Conservation (phyloP, 208 protist species). For the Leishmania aethiopica region DNA sequence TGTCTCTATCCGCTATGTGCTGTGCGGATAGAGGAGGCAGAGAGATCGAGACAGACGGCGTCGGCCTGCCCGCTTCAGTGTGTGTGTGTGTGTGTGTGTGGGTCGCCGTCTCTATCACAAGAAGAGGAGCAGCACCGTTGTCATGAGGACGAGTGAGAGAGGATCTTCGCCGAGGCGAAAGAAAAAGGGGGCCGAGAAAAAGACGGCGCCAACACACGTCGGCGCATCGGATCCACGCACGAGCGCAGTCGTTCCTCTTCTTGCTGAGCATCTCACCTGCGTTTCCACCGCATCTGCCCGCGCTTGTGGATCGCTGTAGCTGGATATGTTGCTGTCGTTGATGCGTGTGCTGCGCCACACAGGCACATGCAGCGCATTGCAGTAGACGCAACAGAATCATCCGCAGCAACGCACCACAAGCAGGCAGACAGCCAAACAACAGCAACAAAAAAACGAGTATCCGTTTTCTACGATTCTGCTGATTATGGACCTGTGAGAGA, state of each 20-base stretch:
- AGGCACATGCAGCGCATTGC: neutral
- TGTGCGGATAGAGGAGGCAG: neutral
- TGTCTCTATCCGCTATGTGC: neutral
- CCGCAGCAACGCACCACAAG: neutral
- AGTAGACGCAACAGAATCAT: neutral
- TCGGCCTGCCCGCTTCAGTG: neutral
- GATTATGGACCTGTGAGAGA: neutral
- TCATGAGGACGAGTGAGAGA: neutral
- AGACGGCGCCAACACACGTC: neutral
- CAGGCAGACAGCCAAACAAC: neutral
- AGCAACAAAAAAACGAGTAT: neutral
- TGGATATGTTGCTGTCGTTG: neutral
- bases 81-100: neutral
- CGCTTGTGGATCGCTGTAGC: neutral
- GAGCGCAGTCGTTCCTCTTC: neutral
- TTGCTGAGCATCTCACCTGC: constrained; percentile 7
- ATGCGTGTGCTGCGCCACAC: neutral
- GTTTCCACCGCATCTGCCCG: neutral
- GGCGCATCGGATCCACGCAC: neutral
- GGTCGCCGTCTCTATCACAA: neutral
- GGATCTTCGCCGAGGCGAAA: neutral
- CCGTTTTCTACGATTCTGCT: neutral
- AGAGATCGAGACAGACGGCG: neutral
- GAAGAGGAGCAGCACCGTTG: neutral
- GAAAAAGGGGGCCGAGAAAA: neutral